phyloP scores from a whole-genome alignment of 2,329 filamentous ascomycete species.

The Aspergillus neotritici region DNA sequence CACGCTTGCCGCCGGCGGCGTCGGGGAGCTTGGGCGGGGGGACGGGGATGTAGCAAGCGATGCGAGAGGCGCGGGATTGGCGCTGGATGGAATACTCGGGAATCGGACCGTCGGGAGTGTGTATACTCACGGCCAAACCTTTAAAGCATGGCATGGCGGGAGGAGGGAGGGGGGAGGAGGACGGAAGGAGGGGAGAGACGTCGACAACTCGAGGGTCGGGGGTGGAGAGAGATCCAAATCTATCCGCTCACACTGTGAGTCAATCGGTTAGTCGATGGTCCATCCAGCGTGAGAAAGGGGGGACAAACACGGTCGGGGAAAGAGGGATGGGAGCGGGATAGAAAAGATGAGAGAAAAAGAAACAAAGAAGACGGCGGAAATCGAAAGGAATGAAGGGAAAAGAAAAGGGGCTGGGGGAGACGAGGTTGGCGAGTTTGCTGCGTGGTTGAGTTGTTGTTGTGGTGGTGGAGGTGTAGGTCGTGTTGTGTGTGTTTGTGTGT shows the following conservation, averaged over 20 bases:
- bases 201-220: neutral
- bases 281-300: too few species aligned
- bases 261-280: too few species aligned
- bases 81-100: slow-evolving; percentile 93
- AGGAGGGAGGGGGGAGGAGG: neutral
- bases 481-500: slow-evolving; percentile 5
- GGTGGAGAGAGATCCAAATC: neutral
- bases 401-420: slow-evolving; percentile 11
- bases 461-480: too few species aligned
- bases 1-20: slow-evolving; percentile 65
- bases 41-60: slow-evolving; percentile 95
- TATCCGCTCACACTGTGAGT: too few species aligned
- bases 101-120: slow-evolving; percentile 72
- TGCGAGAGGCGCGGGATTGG: slow-evolving; percentile 82
- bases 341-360: slow-evolving; percentile 4
- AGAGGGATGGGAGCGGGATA: slow-evolving; percentile 1
- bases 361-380: neutral
- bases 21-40: slow-evolving; percentile 75
- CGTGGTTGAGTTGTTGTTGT: slow-evolving; percentile 1
- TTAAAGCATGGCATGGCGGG: slow-evolving; percentile 87
- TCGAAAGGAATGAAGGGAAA: slow-evolving; percentile 3
- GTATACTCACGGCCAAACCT: slow-evolving; percentile 96
- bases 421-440: slow-evolving; percentile 18
- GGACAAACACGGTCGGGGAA: neutral
- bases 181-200: neutral